Evolutionary conservation across 257 asterid species (phyloP), one percentile per base, ranked within the genome.

Genomic region (Asclepias syriaca): DNA sequence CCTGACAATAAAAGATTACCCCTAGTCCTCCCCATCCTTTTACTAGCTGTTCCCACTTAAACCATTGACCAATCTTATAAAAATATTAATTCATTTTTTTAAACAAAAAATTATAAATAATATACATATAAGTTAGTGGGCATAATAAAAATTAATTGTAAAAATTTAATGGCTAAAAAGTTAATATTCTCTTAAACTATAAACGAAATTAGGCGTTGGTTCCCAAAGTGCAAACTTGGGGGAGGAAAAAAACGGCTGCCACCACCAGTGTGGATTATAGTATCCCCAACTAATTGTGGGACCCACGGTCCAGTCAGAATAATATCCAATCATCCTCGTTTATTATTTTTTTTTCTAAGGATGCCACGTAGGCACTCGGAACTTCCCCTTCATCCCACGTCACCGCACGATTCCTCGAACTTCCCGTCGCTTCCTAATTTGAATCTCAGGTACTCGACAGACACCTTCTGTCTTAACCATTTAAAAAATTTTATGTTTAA

Each of bases 291-390:
- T 57, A 21, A 34, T 8, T 56, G 63, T 67, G 37, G 79, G 70
- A 6, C 56, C 70, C 18, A 10, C 29, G 10, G 22, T 8, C 13
- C 18, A 15, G 74, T 68, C 79, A 75, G 74, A 75, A 68, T 14
- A 75, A 68, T 14, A 46, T 19, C 37, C 70, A 68, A 75, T 75
- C 78, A 69, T 69, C 70, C 66, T 68, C 46, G 27, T 39, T 39
- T 39, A 2, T 40, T 40, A 0, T 40, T 40, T 40, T 40, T 43
- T 43, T 64, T 21, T 0, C 21, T 24, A 5, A 12, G 70, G 60
- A 32, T 37, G 74, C 79, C 79, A 75, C 74, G 65, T 58, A 5
- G 66, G 21, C 43, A 6, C 0, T 53, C 0, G 57, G 1, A 53
- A 19, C 22, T n/a, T 19, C 19, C 18, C 3, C 14, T 48, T 50